These are phyloP conservation scores for Mucor piriformis DNA, from an alignment of 371 early-diverging fungal species.

Conservation along the genomic window DNA sequence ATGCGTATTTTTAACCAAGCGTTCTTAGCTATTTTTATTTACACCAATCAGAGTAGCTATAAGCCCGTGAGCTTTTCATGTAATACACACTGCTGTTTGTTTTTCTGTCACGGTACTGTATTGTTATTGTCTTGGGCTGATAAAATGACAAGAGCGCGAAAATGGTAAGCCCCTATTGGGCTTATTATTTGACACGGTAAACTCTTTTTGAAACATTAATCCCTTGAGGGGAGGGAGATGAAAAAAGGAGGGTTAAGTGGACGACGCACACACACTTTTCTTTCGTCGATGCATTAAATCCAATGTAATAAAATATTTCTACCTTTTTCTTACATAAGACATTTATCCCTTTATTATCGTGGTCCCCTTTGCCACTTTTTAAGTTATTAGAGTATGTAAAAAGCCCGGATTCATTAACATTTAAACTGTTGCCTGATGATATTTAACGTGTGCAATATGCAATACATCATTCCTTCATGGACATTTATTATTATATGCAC, in stretches of 20 bases:
- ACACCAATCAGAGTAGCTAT: no score
- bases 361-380: no score
- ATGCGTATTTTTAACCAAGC: no score
- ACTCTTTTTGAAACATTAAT: slow-evolving; percentile 1
- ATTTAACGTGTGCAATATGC: background rate
- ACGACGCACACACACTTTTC: background rate
- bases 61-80: no score
- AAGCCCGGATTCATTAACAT: background rate
- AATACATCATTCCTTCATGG: background rate
- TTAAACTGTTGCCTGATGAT: background rate
- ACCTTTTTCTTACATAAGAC: background rate
- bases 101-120: no score
- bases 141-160: background rate
- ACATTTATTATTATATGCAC: background rate
- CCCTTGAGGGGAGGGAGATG: background rate
- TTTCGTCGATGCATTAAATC: background rate
- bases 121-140: background rate
- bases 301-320: background rate
- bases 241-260: slow-evolving; percentile 6
- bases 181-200: background rate
- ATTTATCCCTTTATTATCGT: no score
- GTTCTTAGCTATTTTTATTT: no score
- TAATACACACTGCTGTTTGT: no score
- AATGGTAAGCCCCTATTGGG: background rate
- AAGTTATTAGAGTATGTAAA: background rate